Base-by-base conservation (phyloP, 768 basidiomycete species). In the Mycena metata region DNA sequence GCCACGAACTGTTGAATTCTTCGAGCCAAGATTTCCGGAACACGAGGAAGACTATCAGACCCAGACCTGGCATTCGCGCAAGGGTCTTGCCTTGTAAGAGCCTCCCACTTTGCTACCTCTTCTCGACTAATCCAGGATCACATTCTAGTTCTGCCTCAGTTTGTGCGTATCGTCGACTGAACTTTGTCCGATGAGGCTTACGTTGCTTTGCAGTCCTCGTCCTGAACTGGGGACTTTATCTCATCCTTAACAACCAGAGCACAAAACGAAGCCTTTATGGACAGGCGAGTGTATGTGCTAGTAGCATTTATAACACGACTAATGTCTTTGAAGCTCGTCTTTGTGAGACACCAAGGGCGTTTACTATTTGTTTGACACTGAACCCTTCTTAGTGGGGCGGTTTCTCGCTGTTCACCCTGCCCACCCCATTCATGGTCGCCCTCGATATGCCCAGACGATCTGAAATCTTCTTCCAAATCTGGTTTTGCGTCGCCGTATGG, bases 141-240 rank as follows among this genome's bases (percentile, higher is more conserved):
- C 26, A 3, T 23, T n/a, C n/a, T 21, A 72, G 70, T 17, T 60
- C 50, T 50, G 72, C 61, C 11, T 43, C 73, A 3, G 60, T 75
- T 9, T 80, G 75, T 72, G 43, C 19, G 71, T 45, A 11, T 21
- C 13, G n/a, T n/a, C n/a, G n/a, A n/a, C n/a, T n/a, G n/a, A n/a
- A 16, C 23, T 17, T 6, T 9, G 26, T 43, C 30, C 0, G 9
- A 9, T 15, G 26, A 17, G 30, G 23, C 33, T 50, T 16, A 54
- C 13, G 7, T 21, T 33, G n/a, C 13, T 17, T 13, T 1, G 24
- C 39, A 73, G 72, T 67, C 54, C 69, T 78, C 57, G 43, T 76
- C 23, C n/a, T 79, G 41, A 79, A 80, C 60, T 81, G 79, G 79
- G 73, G 78, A 9, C 65, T 77, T 46, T 74, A 73, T 50, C 70